Percentiles rank a stretch among this genome's conserved stretches.
Conservation (phyloP, 1,284 basidiomycete species). For the Chalciporus piperatoides region DNA sequence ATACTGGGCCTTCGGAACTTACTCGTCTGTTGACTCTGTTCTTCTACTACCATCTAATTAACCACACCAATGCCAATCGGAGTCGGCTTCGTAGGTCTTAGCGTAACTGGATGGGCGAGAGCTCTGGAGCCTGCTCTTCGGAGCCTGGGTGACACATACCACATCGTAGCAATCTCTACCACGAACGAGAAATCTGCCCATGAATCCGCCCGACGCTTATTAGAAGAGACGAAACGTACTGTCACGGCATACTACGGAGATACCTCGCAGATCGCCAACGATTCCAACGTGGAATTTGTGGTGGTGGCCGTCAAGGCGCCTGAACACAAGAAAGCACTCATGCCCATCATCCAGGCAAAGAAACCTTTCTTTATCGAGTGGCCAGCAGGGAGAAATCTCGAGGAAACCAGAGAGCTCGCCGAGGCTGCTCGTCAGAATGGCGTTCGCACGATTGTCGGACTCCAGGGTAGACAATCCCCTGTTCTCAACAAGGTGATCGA, state of each 20-base stretch:
- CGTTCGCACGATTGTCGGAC: slow-evolving; percentile 8
- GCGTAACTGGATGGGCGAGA: slow-evolving; percentile 14
- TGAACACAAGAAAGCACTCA: slow-evolving; percentile 9
- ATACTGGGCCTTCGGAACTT: no score
- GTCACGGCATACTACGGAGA: slow-evolving; percentile 17
- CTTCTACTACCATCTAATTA: no score
- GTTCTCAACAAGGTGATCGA: slow-evolving; percentile 8
- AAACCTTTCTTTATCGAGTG: slow-evolving; percentile 17
- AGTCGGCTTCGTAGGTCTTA: slow-evolving; percentile 16
- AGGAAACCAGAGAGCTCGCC: slow-evolving; percentile 14
- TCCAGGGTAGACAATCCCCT: slow-evolving; percentile 17
- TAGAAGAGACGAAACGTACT: slow-evolving; percentile 7
- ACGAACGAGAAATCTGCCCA: slow-evolving; percentile 14
- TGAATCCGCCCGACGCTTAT: slow-evolving; percentile 12
- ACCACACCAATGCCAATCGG: slow-evolving; percentile 3
- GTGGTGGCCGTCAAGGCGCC: slow-evolving; percentile 16
- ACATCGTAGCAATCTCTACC: slow-evolving; percentile 16
- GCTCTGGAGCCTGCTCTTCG: no score
- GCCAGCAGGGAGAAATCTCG: slow-evolving; percentile 11
- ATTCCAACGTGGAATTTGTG: slow-evolving; percentile 16
- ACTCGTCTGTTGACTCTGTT: no score
- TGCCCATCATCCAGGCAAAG: slow-evolving; percentile 17
- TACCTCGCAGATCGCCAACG: slow-evolving; percentile 16
- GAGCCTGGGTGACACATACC: no score
- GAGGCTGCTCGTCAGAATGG: slow-evolving; percentile 12